phyloP scores from a whole-genome alignment of 2,329 filamentous ascomycete species.

The Fusarium sp. region DNA sequence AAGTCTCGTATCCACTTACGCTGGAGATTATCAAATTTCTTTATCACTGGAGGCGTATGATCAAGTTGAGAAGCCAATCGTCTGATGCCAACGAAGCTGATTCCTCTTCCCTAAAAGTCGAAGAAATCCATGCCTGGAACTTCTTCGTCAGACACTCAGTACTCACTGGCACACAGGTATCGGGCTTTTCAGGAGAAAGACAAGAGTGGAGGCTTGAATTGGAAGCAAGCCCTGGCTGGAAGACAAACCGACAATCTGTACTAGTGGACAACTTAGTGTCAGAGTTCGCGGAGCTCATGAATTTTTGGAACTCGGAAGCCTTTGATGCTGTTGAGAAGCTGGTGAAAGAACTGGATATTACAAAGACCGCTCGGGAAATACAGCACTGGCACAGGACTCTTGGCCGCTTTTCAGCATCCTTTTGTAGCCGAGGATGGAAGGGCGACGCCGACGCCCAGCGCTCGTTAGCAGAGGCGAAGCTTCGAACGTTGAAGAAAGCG shows the following conservation, averaged over 20 bases:
- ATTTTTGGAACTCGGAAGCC: background rate
- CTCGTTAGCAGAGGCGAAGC: background rate
- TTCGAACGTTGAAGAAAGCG: background rate
- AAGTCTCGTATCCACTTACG: background rate
- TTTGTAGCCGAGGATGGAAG: background rate
- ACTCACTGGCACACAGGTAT: background rate
- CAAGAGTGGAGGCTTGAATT: background rate
- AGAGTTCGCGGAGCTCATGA: background rate
- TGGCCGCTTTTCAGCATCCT: background rate
- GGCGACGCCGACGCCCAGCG: background rate
- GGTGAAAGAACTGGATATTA: background rate
- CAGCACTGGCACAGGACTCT: background rate
- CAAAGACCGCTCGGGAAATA: background rate
- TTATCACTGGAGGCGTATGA: slow-evolving; percentile 9
- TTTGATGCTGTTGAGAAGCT: background rate
- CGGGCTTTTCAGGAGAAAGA: background rate
- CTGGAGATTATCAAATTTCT: slow-evolving; percentile 1
- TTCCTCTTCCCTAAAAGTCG: background rate
- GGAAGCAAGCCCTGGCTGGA: background rate
- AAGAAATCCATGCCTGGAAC: background rate
- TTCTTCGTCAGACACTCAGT: slow-evolving; percentile 1
- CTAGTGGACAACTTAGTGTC: background rate
- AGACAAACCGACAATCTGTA: background rate
- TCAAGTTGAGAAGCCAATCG: background rate
- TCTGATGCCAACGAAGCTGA: background rate